phyloP scores from a whole-genome alignment of 306 rosid species.

The Canavalia gladiata region DNA sequence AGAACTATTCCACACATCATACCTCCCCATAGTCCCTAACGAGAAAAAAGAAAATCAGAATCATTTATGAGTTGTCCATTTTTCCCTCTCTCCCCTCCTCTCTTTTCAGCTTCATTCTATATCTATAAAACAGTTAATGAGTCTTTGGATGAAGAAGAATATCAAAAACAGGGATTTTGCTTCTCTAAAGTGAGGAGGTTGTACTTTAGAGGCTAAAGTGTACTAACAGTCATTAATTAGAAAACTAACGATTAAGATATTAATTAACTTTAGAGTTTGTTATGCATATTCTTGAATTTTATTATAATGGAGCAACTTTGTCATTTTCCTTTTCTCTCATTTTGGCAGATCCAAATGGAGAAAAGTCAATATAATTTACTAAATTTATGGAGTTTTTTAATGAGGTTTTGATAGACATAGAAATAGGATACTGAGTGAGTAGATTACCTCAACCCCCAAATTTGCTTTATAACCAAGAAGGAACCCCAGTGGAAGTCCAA shows the following conservation, averaged over 20 bases:
- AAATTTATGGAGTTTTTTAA: background rate
- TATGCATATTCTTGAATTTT: too few relatives aligned
- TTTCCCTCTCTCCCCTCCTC: background rate
- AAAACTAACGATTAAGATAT: too few relatives aligned
- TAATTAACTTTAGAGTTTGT: too few relatives aligned
- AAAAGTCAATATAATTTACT: background rate
- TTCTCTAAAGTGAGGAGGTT: too few relatives aligned
- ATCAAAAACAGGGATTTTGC: background rate
- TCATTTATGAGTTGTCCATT: conserved; percentile 3
- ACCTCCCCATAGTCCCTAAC: conserved; percentile 65
- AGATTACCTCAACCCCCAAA: conserved; percentile 73
- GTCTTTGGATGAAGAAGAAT: background rate
- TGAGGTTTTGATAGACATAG: background rate
- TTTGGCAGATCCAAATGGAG: conserved; percentile 16
- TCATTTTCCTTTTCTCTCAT: background rate
- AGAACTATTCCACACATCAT: conserved; percentile 60
- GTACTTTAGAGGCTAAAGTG: too few relatives aligned
- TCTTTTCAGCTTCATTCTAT: background rate
- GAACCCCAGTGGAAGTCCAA: conserved; percentile 83
- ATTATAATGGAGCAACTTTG: background rate
- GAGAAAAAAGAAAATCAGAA: conserved; percentile 6
- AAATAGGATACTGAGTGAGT: conserved; percentile 4
- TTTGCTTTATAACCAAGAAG: conserved; percentile 70
- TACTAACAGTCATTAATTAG: too few relatives aligned
- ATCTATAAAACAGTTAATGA: background rate